Evolutionary conservation across 2,329 filamentous ascomycete genomes (phyloP).

Genomic region (Fusarium mexicanum): DNA sequence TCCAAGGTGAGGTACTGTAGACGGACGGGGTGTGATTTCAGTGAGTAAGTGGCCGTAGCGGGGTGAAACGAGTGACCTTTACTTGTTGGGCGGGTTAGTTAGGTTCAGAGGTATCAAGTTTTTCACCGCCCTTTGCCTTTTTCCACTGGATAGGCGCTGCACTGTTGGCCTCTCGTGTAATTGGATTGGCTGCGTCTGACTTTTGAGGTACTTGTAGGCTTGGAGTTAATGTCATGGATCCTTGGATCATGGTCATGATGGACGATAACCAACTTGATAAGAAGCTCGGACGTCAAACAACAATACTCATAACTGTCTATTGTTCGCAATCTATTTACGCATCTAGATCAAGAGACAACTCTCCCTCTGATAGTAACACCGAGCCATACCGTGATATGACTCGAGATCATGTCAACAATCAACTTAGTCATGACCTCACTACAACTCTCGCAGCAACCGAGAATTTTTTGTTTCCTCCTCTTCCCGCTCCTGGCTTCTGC

Average conservation of each 20-base stretch:
- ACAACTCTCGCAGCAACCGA: neutral
- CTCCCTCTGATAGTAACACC: conserved; percentile 1
- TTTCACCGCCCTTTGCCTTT: conserved; percentile 43
- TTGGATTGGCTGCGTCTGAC: conserved; percentile 16
- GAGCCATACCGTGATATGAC: conserved; percentile 7
- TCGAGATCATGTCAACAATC: conserved; percentile 15
- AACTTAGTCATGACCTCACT: conserved; percentile 4
- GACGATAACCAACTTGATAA: neutral
- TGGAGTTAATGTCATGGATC: conserved; percentile 5
- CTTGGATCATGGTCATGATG: conserved; percentile 28
- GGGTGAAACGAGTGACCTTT: conserved; percentile 32
- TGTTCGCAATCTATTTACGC: too few relatives aligned
- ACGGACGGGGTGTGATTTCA: conserved; percentile 19
- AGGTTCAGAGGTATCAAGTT: conserved; percentile 32
- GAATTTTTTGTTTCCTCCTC: conserved; percentile 4
- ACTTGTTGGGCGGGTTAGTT: conserved; percentile 37
- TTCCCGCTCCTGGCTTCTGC: conserved; percentile 18
- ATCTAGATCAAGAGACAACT: neutral
- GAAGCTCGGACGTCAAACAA: conserved; percentile 24
- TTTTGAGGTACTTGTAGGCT: conserved; percentile 23
- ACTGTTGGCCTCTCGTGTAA: conserved; percentile 24
- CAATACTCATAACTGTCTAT: neutral
- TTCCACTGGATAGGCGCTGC: conserved; percentile 28
- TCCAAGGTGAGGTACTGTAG: conserved; percentile 5
- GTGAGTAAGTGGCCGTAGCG: conserved; percentile 12